Conservation (phyloP, 441 rosid species). For the Adansonia madagascariensis region DNA sequence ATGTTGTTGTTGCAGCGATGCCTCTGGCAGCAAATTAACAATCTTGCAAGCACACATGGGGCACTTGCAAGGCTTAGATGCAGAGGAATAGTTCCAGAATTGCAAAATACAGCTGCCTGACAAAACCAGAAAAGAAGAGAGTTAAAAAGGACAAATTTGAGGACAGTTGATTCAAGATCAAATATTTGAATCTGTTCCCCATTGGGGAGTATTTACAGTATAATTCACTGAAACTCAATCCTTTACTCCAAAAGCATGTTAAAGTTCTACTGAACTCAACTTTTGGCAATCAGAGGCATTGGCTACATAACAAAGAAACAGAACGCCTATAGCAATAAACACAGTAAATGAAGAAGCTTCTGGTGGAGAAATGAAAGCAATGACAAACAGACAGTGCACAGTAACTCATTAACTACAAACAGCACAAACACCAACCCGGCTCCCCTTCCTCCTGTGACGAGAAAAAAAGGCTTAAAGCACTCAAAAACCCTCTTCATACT, state of each 20-base stretch:
- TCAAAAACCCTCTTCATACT: background rate
- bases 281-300: background rate
- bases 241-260: background rate
- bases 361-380: background rate
- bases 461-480: background rate
- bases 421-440: background rate
- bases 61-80: constrained; percentile 78
- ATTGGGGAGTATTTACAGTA: background rate
- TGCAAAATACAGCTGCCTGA: constrained; percentile 78
- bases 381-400: background rate
- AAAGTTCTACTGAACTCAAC: background rate
- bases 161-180: background rate
- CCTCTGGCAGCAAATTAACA: constrained; percentile 57
- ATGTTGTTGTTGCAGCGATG: constrained; percentile 43
- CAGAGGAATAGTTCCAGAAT: constrained; percentile 78
- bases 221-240: constrained; percentile 9
- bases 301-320: background rate
- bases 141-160: background rate
- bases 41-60: constrained; percentile 77
- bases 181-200: background rate
- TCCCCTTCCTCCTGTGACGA: background rate
- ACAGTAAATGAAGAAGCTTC: background rate
- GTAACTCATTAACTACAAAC: background rate
- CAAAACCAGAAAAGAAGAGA: constrained; percentile 13
- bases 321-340: background rate